These are phyloP conservation scores for Lactarius akahatsu DNA, from an alignment of 768 basidiomycete species.

Conservation along the genomic window DNA sequence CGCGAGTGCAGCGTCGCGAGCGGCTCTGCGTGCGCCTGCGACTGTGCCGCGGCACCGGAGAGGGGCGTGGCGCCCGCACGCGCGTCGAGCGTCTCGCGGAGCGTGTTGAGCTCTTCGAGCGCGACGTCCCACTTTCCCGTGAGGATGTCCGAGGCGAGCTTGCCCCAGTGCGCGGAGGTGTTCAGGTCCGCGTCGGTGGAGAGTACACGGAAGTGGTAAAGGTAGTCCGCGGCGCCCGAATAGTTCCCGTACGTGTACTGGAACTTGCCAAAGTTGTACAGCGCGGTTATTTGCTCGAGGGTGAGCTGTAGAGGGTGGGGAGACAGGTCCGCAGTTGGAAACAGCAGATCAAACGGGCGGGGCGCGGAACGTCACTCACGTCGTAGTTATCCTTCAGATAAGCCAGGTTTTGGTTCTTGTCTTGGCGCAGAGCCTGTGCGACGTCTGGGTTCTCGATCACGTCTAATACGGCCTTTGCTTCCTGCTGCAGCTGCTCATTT, in stretches of 20 bases:
- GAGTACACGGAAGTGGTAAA: conserved; percentile 98
- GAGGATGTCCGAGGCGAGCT: conserved; percentile 94
- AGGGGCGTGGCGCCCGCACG: conserved; percentile 49
- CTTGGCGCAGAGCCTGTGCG: conserved; percentile 89
- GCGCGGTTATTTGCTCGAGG: conserved; percentile 89
- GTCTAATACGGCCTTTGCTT: conserved; percentile 90
- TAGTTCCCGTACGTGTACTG: conserved; percentile 99
- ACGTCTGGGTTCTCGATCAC: conserved; percentile 98
- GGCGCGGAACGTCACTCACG: conserved; percentile 45
- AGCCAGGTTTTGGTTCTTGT: conserved; percentile 94
- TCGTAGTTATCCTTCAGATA: conserved; percentile 92
- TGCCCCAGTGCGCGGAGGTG: conserved; percentile 98
- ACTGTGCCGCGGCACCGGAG: conserved; percentile 32
- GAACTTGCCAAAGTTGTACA: conserved; percentile 98
- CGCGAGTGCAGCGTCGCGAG: conserved; percentile 89
- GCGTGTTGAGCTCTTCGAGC: conserved; percentile 89
- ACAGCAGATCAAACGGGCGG: background rate
- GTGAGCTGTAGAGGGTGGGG: conserved; percentile 66
- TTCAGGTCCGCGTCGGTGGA: conserved; percentile 92
- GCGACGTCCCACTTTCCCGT: conserved; percentile 95
- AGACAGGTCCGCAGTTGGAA: background rate
- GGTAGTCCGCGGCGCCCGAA: conserved; percentile 92
- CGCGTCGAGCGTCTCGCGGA: conserved; percentile 90
- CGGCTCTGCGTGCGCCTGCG: conserved; percentile 59
- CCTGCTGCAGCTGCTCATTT: conserved; percentile 80